phyloP scores from a whole-genome alignment of 1,284 basidiomycete genomes.

The Puccinia brachypodii region DNA sequence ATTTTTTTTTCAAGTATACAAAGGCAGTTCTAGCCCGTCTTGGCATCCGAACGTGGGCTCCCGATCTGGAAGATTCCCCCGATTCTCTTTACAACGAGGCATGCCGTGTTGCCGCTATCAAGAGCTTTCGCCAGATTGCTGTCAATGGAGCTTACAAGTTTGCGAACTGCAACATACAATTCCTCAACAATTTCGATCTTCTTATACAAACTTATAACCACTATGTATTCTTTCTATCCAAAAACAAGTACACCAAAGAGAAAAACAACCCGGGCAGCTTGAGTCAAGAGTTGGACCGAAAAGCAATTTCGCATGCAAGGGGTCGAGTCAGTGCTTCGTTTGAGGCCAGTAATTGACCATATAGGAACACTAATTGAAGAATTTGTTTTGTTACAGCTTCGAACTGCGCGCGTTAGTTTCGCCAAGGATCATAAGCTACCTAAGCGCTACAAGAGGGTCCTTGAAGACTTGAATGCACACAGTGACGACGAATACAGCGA shows the following conservation, averaged over 20 bases:
- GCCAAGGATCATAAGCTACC: neutral
- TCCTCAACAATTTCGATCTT: neutral
- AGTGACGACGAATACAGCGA: conserved; percentile 23
- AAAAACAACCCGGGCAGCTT: too few relatives aligned
- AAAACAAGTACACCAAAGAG: too few relatives aligned
- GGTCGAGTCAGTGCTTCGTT: too few relatives aligned
- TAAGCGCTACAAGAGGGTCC: neutral
- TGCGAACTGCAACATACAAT: conserved; percentile 8
- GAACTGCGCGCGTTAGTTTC: neutral
- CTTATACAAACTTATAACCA: conserved; percentile 26
- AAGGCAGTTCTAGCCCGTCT: conserved; percentile 11
- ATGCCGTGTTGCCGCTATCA: conserved; percentile 5
- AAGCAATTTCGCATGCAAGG: too few relatives aligned
- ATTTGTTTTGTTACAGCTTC: neutral
- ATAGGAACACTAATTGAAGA: conserved; percentile 18
- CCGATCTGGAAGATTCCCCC: conserved; percentile 5
- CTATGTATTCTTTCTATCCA: too few relatives aligned
- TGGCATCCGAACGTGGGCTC: conserved; percentile 22
- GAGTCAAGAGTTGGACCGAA: too few relatives aligned
- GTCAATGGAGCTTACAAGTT: conserved; percentile 10
- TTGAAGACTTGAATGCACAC: neutral
- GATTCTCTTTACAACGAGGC: conserved; percentile 38
- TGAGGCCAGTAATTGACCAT: too few relatives aligned
- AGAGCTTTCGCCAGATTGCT: conserved; percentile 12
- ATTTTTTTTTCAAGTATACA: conserved; percentile 21